phyloP scores from a whole-genome alignment of 306 rosid species.

The Luffa aegyptiaca region DNA sequence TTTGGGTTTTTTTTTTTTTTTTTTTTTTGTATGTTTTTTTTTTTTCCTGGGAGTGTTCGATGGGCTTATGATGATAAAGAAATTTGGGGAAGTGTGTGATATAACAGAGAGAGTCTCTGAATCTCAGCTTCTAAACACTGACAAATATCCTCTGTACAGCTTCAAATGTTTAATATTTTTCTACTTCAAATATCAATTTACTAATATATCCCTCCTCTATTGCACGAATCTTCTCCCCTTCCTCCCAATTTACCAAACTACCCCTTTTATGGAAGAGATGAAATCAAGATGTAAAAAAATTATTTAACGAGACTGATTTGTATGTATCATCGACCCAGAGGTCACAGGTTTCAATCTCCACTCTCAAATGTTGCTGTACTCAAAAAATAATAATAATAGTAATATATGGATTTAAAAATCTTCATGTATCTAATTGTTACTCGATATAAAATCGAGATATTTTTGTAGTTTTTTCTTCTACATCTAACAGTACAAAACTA shows the following conservation, averaged over 20 bases:
- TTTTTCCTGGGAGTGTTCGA: neutral
- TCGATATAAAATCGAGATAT: no score
- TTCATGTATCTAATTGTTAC: no score
- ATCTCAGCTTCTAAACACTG: conserved; percentile 21
- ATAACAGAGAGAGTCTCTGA: conserved; percentile 8
- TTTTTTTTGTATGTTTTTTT: neutral
- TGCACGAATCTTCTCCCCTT: neutral
- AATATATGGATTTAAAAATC: no score
- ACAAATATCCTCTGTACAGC: conserved; percentile 44
- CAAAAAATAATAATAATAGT: no score
- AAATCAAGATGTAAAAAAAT: no score
- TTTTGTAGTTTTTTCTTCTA: no score
- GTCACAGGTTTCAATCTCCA: no score
- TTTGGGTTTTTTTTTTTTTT: neutral
- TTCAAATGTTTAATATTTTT: conserved; percentile 11
- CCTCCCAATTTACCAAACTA: neutral
- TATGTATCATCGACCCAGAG: no score
- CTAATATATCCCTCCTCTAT: conserved; percentile 5
- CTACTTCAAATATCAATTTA: neutral
- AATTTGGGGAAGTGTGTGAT: conserved; percentile 12
- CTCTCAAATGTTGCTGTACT: no score
- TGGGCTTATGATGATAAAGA: conserved; percentile 1
- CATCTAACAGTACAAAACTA: no score
- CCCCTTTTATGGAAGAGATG: neutral
- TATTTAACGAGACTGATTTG: no score